Percentiles rank a stretch among this genome's conserved stretches.
phyloP scores from a whole-genome alignment of 1,284 basidiomycete genomes.

The Phellinidium pouzarii region DNA sequence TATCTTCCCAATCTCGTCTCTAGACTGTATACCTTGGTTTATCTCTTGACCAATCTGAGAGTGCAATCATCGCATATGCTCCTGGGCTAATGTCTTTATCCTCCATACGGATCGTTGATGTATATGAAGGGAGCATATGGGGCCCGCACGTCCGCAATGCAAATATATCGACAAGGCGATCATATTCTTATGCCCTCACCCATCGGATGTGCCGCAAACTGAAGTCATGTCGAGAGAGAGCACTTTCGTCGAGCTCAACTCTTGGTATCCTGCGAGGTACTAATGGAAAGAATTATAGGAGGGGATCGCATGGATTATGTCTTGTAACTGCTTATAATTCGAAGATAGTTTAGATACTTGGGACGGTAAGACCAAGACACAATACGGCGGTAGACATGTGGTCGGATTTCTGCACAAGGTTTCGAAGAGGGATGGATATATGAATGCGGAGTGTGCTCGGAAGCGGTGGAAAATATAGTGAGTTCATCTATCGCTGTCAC shows the following conservation, averaged over 20 bases:
- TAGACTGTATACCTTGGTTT: conserved; percentile 40
- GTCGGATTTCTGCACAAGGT: not conserved
- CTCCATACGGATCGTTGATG: conserved; percentile 42
- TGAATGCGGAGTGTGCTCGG: not conserved
- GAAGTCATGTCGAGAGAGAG: not conserved
- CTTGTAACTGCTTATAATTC: not conserved
- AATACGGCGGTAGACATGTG: not conserved
- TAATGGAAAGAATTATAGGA: conserved; percentile 47
- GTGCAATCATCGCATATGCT: conserved; percentile 34
- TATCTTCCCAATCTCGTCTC: conserved; percentile 31
- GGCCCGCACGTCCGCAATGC: conserved; percentile 36
- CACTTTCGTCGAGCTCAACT: conserved; percentile 29
- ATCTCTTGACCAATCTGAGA: conserved; percentile 34
- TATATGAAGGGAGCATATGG: conserved; percentile 52
- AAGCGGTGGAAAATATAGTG: not conserved
- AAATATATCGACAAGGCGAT: conserved; percentile 36
- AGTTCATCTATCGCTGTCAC: conserved; percentile 15
- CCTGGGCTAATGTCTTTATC: conserved; percentile 27
- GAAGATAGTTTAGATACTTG: not conserved
- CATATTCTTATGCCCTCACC: not conserved
- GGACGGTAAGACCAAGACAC: too few species aligned
- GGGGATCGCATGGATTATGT: conserved; percentile 40
- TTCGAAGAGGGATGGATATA: not conserved
- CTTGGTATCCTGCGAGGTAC: conserved; percentile 43
- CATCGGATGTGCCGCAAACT: not conserved